Evolutionary conservation across 176 grass and related monocot species (phyloP).

Genomic region (Carex kokanica): DNA sequence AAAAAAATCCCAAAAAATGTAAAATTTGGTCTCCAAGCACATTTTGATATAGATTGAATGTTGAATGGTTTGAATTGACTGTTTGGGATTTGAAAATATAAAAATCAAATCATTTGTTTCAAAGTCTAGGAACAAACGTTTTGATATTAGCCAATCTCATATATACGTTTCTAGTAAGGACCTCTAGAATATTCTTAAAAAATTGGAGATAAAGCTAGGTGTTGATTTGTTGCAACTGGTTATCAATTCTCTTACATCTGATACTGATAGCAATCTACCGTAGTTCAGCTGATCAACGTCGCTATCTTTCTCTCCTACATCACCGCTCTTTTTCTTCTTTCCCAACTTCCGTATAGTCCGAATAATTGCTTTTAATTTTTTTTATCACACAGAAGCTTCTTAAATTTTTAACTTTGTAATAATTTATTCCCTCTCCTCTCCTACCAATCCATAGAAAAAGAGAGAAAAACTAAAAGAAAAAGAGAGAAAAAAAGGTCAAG

Average conservation of each 20-base stretch:
- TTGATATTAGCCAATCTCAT: too few relatives aligned
- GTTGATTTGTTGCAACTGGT: neutral
- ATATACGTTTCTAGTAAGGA: neutral
- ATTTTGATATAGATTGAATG: too few relatives aligned
- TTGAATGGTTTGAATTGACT: too few relatives aligned
- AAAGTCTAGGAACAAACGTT: too few relatives aligned
- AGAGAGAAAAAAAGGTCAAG: neutral
- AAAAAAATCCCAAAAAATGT: too few relatives aligned
- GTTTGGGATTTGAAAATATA: too few relatives aligned
- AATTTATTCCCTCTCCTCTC: conserved; percentile 34
- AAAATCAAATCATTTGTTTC: too few relatives aligned
- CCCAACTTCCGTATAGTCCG: neutral
- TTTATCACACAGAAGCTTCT: conserved; percentile 38
- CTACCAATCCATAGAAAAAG: neutral
- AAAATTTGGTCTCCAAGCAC: too few relatives aligned
- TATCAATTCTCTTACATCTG: conserved; percentile 6
- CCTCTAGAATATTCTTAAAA: neutral
- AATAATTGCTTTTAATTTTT: conserved; percentile 16
- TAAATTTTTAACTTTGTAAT: conserved; percentile 27
- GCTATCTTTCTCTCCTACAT: neutral
- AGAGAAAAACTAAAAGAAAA: neutral
- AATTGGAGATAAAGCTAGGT: neutral
- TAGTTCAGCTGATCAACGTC: neutral
- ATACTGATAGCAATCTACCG: conserved; percentile 10
- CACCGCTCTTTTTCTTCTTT: neutral